These are phyloP conservation scores for Limonium bicolor DNA, from an alignment of 148 eudicot genomes.

Conservation along the genomic window DNA sequence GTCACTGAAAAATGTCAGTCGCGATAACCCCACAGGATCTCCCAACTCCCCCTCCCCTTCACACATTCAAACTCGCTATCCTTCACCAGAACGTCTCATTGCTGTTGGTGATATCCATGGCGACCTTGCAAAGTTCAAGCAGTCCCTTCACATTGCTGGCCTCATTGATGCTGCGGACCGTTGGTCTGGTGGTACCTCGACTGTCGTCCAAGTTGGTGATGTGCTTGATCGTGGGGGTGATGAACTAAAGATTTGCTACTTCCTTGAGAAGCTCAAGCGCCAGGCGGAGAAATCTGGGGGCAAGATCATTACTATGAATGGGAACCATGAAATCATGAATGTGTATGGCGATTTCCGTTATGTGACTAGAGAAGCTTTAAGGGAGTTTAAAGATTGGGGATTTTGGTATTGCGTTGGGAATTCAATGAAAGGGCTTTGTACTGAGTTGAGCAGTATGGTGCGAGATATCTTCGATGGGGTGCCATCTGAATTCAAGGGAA, in stretches of 20 bases:
- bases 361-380: constrained; percentile 24
- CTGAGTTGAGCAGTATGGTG: constrained; percentile 12
- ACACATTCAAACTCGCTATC: constrained; percentile 17
- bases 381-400: constrained; percentile 66
- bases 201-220: constrained; percentile 86
- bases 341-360: constrained; percentile 63
- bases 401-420: constrained; percentile 59
- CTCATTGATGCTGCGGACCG: constrained; percentile 37
- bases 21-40: not conserved
- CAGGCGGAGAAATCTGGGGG: constrained; percentile 55
- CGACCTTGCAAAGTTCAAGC: constrained; percentile 58
- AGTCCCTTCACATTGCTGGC: constrained; percentile 52
- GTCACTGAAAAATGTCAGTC: constrained; percentile 1
- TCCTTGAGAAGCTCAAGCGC: constrained; percentile 52
- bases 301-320: constrained; percentile 59
- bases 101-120: constrained; percentile 91
- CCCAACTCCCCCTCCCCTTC: not conserved
- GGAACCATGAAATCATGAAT: constrained; percentile 93
- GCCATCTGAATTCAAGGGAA: constrained; percentile 23
- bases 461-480: constrained; percentile 34
- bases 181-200: constrained; percentile 66
- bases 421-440: constrained; percentile 37
- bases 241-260: constrained; percentile 54
- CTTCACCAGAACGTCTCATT: constrained; percentile 51
- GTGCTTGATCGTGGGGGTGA: constrained; percentile 85